Conservation (phyloP, 257 asterid species). For the Ehretia macrophylla region DNA sequence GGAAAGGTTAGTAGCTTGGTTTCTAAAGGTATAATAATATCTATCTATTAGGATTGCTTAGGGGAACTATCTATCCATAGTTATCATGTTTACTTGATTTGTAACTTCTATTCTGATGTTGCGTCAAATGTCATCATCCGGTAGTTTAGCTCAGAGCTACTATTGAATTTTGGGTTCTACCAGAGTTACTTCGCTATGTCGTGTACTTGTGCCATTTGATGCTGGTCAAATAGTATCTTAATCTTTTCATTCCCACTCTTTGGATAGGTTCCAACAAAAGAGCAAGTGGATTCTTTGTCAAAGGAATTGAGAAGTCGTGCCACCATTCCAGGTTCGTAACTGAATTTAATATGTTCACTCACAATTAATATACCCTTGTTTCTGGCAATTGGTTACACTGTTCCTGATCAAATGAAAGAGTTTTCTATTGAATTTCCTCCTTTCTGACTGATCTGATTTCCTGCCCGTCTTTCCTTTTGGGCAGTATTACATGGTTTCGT, state of each 20-base stretch:
- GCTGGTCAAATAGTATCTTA: no score
- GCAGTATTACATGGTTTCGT: no score
- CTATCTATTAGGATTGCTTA: constrained; percentile 2
- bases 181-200: no score
- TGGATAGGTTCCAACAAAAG: constrained; percentile 81
- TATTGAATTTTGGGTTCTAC: neutral
- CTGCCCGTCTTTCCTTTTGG: no score
- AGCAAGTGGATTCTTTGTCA: constrained; percentile 84
- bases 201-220: no score
- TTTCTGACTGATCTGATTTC: no score
- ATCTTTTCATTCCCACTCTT: constrained; percentile 7
- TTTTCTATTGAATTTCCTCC: no score
- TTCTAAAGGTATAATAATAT: constrained; percentile 3
- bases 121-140: neutral
- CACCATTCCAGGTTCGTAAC: constrained; percentile 74
- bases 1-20: constrained; percentile 63
- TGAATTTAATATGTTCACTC: constrained; percentile 19
- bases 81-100: no score
- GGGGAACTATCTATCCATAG: neutral
- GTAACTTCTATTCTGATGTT: neutral
- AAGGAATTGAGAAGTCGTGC: constrained; percentile 91
- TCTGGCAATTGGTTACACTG: no score
- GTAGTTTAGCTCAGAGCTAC: no score
- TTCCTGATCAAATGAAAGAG: no score
- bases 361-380: no score